These are phyloP conservation scores for Erythrophleum ivorense DNA, from an alignment of 331 rosid genomes.

Conservation along the genomic window DNA sequence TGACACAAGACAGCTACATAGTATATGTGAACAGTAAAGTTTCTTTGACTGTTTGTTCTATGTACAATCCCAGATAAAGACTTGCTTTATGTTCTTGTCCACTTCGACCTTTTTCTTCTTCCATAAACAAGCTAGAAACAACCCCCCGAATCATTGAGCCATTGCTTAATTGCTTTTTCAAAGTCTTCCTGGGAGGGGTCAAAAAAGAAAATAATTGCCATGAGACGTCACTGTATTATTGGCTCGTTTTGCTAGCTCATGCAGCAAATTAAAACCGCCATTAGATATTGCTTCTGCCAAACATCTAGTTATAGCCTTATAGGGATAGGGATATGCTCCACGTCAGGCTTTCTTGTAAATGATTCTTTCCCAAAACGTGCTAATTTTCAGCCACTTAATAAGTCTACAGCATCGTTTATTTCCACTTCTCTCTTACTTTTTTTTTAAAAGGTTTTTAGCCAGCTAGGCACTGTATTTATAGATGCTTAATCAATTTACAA, in stretches of 20 bases:
- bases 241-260: not conserved
- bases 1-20: conserved; percentile 40
- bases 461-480: too few relatives aligned
- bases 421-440: not conserved
- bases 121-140: conserved; percentile 39
- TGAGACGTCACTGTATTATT: not conserved
- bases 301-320: not conserved
- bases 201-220: not conserved
- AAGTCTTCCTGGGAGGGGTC: conserved; percentile 33
- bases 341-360: conserved; percentile 1
- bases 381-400: not conserved
- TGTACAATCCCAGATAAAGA: conserved; percentile 42
- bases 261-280: conserved; percentile 8
- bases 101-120: not conserved
- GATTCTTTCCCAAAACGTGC: not conserved
- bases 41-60: conserved; percentile 8
- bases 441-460: not conserved
- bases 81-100: conserved; percentile 34
- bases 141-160: conserved; percentile 40
- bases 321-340: conserved; percentile 2
- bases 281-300: not conserved
- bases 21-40: not conserved
- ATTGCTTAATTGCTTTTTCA: not conserved
- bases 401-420: not conserved
- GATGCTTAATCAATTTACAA: not conserved